phyloP scores from a whole-genome alignment of 2,329 filamentous ascomycete genomes.

The Podosphaera xanthii region DNA sequence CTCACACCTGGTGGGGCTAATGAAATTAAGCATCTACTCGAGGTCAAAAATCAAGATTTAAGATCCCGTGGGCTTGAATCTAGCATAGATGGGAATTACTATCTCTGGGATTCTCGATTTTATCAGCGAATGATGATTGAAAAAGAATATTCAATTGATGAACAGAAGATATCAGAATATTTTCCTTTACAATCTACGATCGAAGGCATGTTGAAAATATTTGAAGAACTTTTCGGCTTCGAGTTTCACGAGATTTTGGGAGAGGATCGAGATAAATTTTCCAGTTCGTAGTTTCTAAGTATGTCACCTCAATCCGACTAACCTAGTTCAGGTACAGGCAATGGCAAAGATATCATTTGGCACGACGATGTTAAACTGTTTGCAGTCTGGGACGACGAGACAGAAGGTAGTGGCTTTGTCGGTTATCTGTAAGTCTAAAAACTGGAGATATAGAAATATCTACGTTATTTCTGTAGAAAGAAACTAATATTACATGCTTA shows the following conservation, averaged over 20 bases:
- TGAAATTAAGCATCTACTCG: conserved; percentile 47
- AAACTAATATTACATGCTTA: not conserved
- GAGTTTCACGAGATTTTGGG: conserved; percentile 50
- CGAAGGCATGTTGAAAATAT: conserved; percentile 58
- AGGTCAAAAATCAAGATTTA: conserved; percentile 50
- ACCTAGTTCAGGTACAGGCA: conserved; percentile 9
- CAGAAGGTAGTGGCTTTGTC: conserved; percentile 47
- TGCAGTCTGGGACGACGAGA: conserved; percentile 59
- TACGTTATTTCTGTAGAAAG: not conserved
- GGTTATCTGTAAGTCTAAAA: conserved; percentile 34
- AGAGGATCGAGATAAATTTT: conserved; percentile 30
- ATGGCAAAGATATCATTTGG: conserved; percentile 35
- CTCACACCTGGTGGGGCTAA: conserved; percentile 45
- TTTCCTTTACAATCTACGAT: conserved; percentile 58
- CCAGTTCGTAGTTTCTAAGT: conserved; percentile 5
- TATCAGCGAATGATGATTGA: conserved; percentile 65
- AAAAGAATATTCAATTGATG: conserved; percentile 58
- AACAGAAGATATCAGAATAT: conserved; percentile 61
- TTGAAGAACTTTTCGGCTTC: conserved; percentile 62
- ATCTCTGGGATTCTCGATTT: conserved; percentile 63
- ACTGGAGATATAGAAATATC: too few species aligned
- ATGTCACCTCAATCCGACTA: not conserved
- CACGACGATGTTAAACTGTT: conserved; percentile 67
- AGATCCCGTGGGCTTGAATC: conserved; percentile 29
- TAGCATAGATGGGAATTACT: conserved; percentile 45